Base-by-base conservation (phyloP, 768 basidiomycete species). In the Trametes gibbosa region DNA sequence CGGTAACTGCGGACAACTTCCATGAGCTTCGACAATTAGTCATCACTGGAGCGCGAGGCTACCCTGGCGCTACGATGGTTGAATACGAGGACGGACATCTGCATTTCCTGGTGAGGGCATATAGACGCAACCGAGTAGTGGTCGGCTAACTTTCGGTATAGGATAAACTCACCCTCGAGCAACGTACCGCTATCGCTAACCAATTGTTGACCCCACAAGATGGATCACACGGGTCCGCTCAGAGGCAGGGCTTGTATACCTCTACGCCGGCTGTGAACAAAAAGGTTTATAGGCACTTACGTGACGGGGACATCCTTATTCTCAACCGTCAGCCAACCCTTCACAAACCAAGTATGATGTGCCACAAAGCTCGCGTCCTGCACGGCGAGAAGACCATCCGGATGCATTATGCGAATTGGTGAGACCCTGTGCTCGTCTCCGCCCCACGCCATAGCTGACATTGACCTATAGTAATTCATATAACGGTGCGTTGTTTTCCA, bases 351-450 rank as follows among this genome's bases (percentile, higher is more conserved):
- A 94, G 92, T 79, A 99, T 99, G 96, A 99, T 99, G 97, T 89
- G 87, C 8, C 97, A 99, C 72, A 89, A 84, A 65, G 96, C 96
- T 16, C 87, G 88, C 56, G 89, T 98, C 19, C 73, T 99, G 62
- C 83, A 86, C 61, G 97, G 96, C 24, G 97, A 99, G 75, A 99
- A 98, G 79, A 98, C 97, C 0, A 98, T 99, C 70, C 84, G 97
- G 14, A 95, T 99, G 95, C 97, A 99, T 77, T 99, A 99, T 70
- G 96, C 97, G 24, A 99, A 99, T 69, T 99, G 96, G 95, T 96
- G 59, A 52, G 85, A 77, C 43, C 45, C 1, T 21, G 10, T 21
- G 32, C 17, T 24, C 17, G 23, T 45, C 3, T n/a, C 16, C 10
- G 37, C 23, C 53, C 9, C 16, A 37, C 45, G 67, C 57, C 14